A percentile compares a stretch with the other conserved stretches of the same genome.
Conservation (phyloP, 257 asterid genomes). For the Solanum sitiens region DNA sequence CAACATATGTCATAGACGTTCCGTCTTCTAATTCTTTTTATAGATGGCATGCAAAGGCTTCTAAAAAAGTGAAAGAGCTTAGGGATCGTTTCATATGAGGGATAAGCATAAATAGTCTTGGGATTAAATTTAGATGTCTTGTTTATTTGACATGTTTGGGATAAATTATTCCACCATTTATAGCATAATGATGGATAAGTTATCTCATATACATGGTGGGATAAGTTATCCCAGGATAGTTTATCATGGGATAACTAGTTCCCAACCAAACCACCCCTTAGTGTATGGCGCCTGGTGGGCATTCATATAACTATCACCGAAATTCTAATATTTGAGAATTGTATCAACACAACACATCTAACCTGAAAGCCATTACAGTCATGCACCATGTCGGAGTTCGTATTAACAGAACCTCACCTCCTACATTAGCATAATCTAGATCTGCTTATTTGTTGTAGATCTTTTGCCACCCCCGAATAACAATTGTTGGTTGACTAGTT, state of each 20-base stretch:
- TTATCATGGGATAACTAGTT: too few species aligned
- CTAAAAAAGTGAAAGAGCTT: conserved; percentile 9
- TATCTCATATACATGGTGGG: too few species aligned
- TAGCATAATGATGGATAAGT: too few species aligned
- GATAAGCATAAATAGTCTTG: too few species aligned
- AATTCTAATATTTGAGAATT: background rate
- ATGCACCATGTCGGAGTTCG: background rate
- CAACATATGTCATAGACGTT: conserved; percentile 30
- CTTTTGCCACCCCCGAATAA: conserved; percentile 5
- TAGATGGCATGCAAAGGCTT: conserved; percentile 92
- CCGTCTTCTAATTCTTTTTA: conserved; percentile 52
- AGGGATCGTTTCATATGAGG: too few species aligned
- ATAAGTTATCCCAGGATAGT: too few species aligned
- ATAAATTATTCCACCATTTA: too few species aligned
- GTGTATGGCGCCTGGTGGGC: too few species aligned
- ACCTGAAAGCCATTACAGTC: background rate
- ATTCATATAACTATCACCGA: background rate
- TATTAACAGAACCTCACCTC: conserved; percentile 1
- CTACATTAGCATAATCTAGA: conserved; percentile 2
- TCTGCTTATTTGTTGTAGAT: conserved; percentile 11
- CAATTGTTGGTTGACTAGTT: conserved; percentile 4
- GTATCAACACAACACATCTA: background rate
- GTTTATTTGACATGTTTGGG: too few species aligned
- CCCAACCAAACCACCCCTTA: too few species aligned
- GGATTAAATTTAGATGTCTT: too few species aligned